These are phyloP conservation scores for Calonectria hongkongensis DNA, from an alignment of 2,329 filamentous ascomycete genomes.

Conservation along the genomic window DNA sequence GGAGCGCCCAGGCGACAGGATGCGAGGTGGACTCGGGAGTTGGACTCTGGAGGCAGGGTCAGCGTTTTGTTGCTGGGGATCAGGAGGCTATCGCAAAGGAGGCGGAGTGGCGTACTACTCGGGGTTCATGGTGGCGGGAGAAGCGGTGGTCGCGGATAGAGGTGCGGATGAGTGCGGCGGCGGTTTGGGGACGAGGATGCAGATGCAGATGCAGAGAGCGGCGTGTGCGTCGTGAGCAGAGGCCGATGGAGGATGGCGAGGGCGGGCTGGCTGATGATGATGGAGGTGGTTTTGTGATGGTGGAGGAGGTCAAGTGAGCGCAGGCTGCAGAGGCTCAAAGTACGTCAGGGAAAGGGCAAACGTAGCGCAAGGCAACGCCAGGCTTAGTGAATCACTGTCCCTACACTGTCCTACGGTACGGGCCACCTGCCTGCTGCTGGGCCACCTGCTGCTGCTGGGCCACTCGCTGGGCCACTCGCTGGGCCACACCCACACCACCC, in stretches of 20 bases:
- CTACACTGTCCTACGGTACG: constrained; percentile 1
- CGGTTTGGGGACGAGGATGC: constrained; percentile 36
- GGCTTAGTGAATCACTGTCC: constrained; percentile 36
- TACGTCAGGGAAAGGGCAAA: constrained; percentile 62
- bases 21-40: background rate
- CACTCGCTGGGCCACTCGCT: background rate
- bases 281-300: constrained; percentile 53
- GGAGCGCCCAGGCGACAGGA: constrained; percentile 35
- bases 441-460: no score
- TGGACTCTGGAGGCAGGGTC: constrained; percentile 55
- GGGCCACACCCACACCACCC: background rate
- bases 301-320: constrained; percentile 55
- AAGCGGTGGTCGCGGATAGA: constrained; percentile 39
- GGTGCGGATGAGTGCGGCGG: constrained; percentile 13
- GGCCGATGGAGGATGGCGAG: constrained; percentile 28
- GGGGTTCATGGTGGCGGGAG: constrained; percentile 85
- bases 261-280: constrained; percentile 14
- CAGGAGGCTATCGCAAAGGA: constrained; percentile 58
- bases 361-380: constrained; percentile 56
- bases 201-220: constrained; percentile 28
- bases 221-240: constrained; percentile 29
- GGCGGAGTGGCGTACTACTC: constrained; percentile 83
- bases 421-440: no score
- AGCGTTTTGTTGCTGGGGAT: constrained; percentile 50
- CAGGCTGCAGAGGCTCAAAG: constrained; percentile 55